Base-by-base conservation (phyloP, 2,329 filamentous ascomycete genomes). In the Pestalotiopsis sp. region DNA sequence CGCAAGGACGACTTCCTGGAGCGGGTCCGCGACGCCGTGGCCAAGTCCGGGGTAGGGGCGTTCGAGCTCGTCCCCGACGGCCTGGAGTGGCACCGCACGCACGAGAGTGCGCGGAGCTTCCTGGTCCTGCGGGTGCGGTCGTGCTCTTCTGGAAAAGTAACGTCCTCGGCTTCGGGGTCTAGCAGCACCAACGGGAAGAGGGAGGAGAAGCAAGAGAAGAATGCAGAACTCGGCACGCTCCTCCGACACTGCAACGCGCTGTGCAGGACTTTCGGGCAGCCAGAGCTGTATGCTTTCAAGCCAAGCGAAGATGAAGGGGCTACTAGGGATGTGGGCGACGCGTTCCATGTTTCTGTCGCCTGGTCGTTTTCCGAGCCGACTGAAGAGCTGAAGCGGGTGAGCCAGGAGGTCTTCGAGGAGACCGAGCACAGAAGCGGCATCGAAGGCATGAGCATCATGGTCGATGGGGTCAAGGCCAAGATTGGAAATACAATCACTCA, bases 281-380 rank as follows among this genome's bases (percentile, higher is more conserved):
- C 92, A 1, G 79, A 86, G 27, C 85, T 98, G 1, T 98, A 98
- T 78, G 78, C 81, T 67, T 73, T 73, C 65, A 23, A 14, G 9
- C 20, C 17, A 7, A n/a, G 23, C 36, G 20, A 17, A 9, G 70
- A 39, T 45, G 64, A 60, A 13, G 39, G 36, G 45, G 69, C 66
- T 4, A 77, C 77, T 11, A 49, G 66, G 71, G 41, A 70, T 62
- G 72, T 78, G 9, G 72, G 74, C 4, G 79, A 85, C 63, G 88
- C 87, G 25, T 98, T 98, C 76, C 96, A 99, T 79, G 83, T 98
- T 69, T 97, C 94, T 60, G 89, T 99, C 67, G 96, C 92, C 0
- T 98, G 95, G 96, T 92, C 88, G 1, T 85, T 95, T 70, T 79
- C 83, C 11, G 77, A 82, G 57, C 90, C 89, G 0, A 82, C 79